Base-by-base conservation (phyloP, 1,139 yeast genomes). In the Candida buenavistaensis region DNA sequence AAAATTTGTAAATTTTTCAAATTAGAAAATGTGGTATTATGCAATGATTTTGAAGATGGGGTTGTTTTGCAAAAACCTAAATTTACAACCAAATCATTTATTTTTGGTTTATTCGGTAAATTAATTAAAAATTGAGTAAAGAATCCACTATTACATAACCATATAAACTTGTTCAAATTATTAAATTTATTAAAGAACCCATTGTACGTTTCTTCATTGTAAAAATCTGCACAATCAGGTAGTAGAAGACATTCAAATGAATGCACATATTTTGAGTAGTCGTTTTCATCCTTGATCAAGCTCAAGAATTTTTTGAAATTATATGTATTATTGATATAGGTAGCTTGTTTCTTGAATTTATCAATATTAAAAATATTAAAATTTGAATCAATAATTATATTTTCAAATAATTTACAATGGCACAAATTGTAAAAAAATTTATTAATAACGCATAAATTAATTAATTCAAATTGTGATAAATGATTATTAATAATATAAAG, bases 381-480 rank as follows among this genome's bases (percentile, higher is more conserved):
- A 33, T 52, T 45, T 23, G 56, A 54, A 45, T 74, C 77, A 3
- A 74, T 54, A 1, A 70, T 51, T 1, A 74, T 56, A 24, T 59
- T 55, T 29, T 60, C 63, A 44, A 68, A 70, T 20, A 74, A 43
- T 11, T 68, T 46, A 0, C 61, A 60, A 7, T 60, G 43, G 0
- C 69, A 57, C 2, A 64, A 48, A 1, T 38, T 40, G 37, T 62
- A 59, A 44, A 70, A 50, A 2, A 54, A 38, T 23, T 44, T 58
- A 40, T 55, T 59, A 1, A 64, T 63, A 5, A 54, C 44, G 27
- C 72, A 40, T 14, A 74, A 45, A 37, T 48, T 61, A 7, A 70
- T 43, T 22, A 68, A 54, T 40, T 69, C 78, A 36, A 62, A 58
- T 44, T 74, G 80, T 11, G 66, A 52, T 17, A 73, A 47, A 17